Conservation (phyloP, 495 filamentous ascomycete species). For the Podospora sp. region DNA sequence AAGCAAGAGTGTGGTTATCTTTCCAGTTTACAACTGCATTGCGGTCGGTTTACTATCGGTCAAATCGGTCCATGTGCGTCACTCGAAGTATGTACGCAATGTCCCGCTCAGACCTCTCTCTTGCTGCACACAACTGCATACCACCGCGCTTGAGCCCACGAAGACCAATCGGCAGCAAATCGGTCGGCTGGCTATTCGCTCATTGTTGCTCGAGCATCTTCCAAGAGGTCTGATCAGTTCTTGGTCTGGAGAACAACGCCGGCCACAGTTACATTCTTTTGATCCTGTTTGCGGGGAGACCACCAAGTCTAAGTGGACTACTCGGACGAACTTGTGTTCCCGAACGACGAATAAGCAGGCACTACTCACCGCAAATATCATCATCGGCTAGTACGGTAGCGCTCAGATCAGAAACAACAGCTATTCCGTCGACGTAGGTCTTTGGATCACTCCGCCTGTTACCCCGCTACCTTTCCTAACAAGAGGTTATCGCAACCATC, state of each 20-base stretch:
- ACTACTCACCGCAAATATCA: not conserved
- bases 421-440: not conserved
- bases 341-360: not conserved
- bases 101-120: slow-evolving; percentile 13
- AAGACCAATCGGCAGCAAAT: not conserved
- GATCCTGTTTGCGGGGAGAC: not conserved
- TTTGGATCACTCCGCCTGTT: not conserved
- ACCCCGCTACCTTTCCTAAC: not conserved
- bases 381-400: not conserved
- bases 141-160: not conserved
- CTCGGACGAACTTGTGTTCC: not conserved
- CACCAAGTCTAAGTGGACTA: not conserved
- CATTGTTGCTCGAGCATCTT: not conserved
- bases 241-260: not conserved
- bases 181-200: slow-evolving; percentile 1
- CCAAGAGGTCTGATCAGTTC: not conserved
- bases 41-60: not conserved
- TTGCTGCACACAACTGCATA: slow-evolving; percentile 10
- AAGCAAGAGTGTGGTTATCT: not conserved
- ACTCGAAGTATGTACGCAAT: slow-evolving; percentile 2
- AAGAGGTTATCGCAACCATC: not conserved
- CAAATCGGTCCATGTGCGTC: not conserved
- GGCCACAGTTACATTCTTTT: not conserved
- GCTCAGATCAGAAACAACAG: too few species aligned
- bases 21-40: not conserved